Evolutionary conservation across 345 rosid genomes (phyloP).

Genomic region (Eucalyptus fibrosa): DNA sequence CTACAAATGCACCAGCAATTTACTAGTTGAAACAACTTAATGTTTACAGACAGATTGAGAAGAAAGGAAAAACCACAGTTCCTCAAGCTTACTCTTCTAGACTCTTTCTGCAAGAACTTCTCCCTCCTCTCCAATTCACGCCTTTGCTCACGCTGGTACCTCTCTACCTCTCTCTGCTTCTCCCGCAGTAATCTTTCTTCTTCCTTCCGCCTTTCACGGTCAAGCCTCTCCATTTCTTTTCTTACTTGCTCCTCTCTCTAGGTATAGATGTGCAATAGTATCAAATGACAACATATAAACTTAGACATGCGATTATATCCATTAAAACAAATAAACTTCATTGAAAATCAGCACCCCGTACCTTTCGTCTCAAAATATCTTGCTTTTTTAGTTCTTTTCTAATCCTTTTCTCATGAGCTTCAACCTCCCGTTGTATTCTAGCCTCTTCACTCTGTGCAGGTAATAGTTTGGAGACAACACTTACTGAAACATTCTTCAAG

Average conservation of each 20-base stretch:
- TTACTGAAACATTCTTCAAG: neutral
- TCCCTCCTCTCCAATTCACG: conserved; percentile 85
- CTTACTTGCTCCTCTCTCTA: conserved; percentile 76
- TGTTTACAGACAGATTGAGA: neutral
- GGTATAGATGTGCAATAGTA: neutral
- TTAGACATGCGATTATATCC: neutral
- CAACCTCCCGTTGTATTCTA: conserved; percentile 74
- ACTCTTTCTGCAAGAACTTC: conserved; percentile 74
- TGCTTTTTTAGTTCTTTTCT: conserved; percentile 80
- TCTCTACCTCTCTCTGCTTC: conserved; percentile 90
- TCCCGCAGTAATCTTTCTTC: conserved; percentile 86
- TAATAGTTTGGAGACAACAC: neutral
- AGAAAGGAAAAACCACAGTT: neutral
- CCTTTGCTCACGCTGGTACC: conserved; percentile 65
- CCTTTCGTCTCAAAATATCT: conserved; percentile 82
- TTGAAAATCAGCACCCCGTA: neutral
- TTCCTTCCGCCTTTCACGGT: conserved; percentile 89
- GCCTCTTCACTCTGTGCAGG: conserved; percentile 66
- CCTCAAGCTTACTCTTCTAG: conserved; percentile 45
- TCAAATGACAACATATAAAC: neutral
- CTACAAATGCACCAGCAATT: conserved; percentile 10
- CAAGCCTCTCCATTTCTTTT: conserved; percentile 81
- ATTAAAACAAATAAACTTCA: neutral
- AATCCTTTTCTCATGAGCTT: conserved; percentile 83
- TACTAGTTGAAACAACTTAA: neutral